Evolutionary conservation across 1,284 basidiomycete genomes (phyloP), one percentile per base, ranked within the genome.

Genomic region (Microbotryomycetes sp.): DNA sequence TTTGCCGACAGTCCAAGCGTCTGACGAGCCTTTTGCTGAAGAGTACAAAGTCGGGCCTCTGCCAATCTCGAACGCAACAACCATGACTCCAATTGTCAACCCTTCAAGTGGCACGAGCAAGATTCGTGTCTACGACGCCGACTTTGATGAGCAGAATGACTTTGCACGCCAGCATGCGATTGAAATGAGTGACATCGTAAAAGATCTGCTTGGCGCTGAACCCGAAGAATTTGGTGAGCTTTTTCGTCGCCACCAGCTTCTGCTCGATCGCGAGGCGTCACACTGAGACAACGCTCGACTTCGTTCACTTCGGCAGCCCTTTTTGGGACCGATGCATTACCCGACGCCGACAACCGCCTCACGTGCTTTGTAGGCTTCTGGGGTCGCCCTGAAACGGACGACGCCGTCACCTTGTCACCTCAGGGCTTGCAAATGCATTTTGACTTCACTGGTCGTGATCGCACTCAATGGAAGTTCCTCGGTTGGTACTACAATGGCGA

Each of bases 31-130:
- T 1, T 70, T 59, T 67, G 66, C 64, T 19, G 59, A 64, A 64
- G 74, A 75, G 53, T 74, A 69, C 62, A 59, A 73, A 26, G 64
- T 77, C 36, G 76, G 75, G 7, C 75, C 75, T 25, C 64, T 76
- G 4, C 74, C 74, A 2, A 50, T 73, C 31, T 61, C 67, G 3
- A 29, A 60, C 19, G 46, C 32, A 6, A 42, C 54, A 67, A 72
- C 53, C 3, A 42, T 42, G 12, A 12, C 36, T 42, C 36, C 36
- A 42, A 9, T 42, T 42, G 36, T 42, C 12, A 12, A 42, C 36
- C 36, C 36, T 19, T 42, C 36, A 12, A 12, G 12, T 19, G 50
- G 19, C 36, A 62, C 64, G 64, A 73, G 45, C 52, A 65, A 42
- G 60, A 71, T 56, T 42, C 62, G 64, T 23, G 64, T 65, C 47